Base-by-base conservation (phyloP, 805 yeast genomes). In the Zygoascus bituminiphila region DNA sequence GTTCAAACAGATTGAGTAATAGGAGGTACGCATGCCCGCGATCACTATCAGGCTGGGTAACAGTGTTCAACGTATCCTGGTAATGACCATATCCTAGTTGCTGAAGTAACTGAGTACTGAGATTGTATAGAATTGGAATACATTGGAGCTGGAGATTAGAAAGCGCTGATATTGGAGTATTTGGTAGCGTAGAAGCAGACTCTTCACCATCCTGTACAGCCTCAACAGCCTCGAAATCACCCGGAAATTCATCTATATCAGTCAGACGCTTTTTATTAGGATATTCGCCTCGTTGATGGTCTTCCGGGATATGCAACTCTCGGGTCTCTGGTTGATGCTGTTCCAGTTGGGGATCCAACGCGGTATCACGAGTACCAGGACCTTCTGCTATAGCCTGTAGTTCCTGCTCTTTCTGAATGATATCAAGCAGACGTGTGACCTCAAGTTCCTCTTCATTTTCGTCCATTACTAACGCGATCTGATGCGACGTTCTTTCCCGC, bases 21-120 rank as follows among this genome's bases (percentile, higher is more conserved):
- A 82, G 81, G 44, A 80, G 74, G 59, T 78, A 87, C 0, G 73
- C 65, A 63, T 74, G 61, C 71, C 81, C 56, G 75, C 60, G 82
- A 41, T 82, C 85, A 47, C 79, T 78, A 4, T 85, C 79, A 19
- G 78, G 77, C 54, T 76, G 68, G 35, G 88, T 76, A 1, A 86
- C 86, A 33, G 84, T 69, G 41, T 79, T 81, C 56, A 86, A 71
- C 7, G 86, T 77, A 44, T 83, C 85, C 58, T 85, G 87, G 59
- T 84, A 83, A 2, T 94, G 84, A 4, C 84, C 84, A 22, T 77
- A 72, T 7, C 86, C 83, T 35, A 88, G 77, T 2, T 82, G 71
- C 52, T 93, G 72, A 47, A 89, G 69, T 17, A 89, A 70, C 61
- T 89, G 97, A 1, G 88, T 77, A 0, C 96, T 79, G 46, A 89